Percentiles rank a stretch among this genome's conserved stretches.
These are phyloP conservation scores for Penstemon eatonii DNA, from an alignment of 257 asterid genomes.

Conservation along the genomic window DNA sequence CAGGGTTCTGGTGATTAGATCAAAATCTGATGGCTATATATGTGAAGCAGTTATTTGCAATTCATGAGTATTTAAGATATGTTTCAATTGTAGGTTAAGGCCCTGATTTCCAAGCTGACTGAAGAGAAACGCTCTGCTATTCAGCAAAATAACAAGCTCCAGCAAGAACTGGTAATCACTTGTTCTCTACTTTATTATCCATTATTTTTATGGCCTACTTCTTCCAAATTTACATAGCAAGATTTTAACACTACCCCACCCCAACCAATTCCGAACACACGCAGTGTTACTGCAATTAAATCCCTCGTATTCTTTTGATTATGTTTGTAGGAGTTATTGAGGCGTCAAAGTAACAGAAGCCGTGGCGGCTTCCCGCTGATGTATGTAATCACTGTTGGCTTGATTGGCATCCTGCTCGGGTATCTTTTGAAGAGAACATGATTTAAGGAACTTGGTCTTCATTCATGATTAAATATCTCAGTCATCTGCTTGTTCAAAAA, in stretches of 20 bases:
- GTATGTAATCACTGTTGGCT: conserved; percentile 69
- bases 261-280: too few species aligned
- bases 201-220: conserved; percentile 16
- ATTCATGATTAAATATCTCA: conserved; percentile 24
- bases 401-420: conserved; percentile 79
- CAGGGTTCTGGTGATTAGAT: not conserved
- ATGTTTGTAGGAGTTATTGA: conserved; percentile 66
- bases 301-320: not conserved
- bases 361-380: conserved; percentile 66
- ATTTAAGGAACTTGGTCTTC: conserved; percentile 16
- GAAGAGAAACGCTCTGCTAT: conserved; percentile 70
- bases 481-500: conserved; percentile 21
- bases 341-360: conserved; percentile 57
- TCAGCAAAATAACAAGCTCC: conserved; percentile 73
- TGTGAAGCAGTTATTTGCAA: not conserved
- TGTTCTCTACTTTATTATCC: conserved; percentile 6
- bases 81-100: conserved; percentile 58
- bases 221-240: not conserved
- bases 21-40: not conserved
- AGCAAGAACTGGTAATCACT: conserved; percentile 50
- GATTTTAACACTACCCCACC: too few species aligned
- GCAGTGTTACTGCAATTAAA: too few species aligned
- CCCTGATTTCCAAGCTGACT: conserved; percentile 69
- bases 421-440: conserved; percentile 74
- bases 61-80: conserved; percentile 20